These are phyloP conservation scores for Incumbomyces delicatus DNA, from an alignment of 2,329 filamentous ascomycete species.

Conservation along the genomic window DNA sequence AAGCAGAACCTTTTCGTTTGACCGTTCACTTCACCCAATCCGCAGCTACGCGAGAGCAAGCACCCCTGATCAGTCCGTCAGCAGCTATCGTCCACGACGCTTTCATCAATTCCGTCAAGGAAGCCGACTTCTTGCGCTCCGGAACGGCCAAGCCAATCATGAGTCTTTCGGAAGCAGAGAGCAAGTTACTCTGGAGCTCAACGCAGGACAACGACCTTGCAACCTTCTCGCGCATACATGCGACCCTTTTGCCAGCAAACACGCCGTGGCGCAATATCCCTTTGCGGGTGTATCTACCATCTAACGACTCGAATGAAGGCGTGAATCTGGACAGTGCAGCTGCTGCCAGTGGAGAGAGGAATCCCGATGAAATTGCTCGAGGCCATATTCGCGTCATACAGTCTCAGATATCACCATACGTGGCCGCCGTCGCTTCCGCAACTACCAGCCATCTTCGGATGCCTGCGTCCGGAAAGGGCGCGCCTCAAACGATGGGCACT, in stretches of 20 bases:
- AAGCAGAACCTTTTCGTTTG: constrained; percentile 51
- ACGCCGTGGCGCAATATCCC: constrained; percentile 73
- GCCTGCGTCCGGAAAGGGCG: constrained; percentile 31
- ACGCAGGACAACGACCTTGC: constrained; percentile 63
- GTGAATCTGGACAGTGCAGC: constrained; percentile 16
- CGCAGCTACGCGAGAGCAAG: constrained; percentile 14
- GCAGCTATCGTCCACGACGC: constrained; percentile 56
- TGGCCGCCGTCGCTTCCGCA: constrained; percentile 24
- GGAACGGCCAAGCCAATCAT: constrained; percentile 85
- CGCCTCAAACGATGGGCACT: constrained; percentile 59
- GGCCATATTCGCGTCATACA: constrained; percentile 66
- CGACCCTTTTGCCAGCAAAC: constrained; percentile 60
- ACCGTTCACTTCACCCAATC: constrained; percentile 44
- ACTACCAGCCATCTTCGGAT: constrained; percentile 13
- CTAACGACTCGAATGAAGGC: constrained; percentile 44
- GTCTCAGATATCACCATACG: constrained; percentile 52
- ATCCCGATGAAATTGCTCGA: constrained; percentile 19
- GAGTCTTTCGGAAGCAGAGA: constrained; percentile 75
- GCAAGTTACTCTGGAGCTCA: constrained; percentile 69
- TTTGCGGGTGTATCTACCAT: constrained; percentile 73
- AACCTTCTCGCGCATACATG: constrained; percentile 64
- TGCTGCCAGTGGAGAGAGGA: constrained; percentile 21
- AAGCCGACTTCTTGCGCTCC: constrained; percentile 80
- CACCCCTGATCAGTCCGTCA: constrained; percentile 53
- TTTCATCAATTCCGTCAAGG: constrained; percentile 62